These are phyloP conservation scores for Pelargonium citronellum DNA, from an alignment of 441 rosid species.

Conservation along the genomic window DNA sequence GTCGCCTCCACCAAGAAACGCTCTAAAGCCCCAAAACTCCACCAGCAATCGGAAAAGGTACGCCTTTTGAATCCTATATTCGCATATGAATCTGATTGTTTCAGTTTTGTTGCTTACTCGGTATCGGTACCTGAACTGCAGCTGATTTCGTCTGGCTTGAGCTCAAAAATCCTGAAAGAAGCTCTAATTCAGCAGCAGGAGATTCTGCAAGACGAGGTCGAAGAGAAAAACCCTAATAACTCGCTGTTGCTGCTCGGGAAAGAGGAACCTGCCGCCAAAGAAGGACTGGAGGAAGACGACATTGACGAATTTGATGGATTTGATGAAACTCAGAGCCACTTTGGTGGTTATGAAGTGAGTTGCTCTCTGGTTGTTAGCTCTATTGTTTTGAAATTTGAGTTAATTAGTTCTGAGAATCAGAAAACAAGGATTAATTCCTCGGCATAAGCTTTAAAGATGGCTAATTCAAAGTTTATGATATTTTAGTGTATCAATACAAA, in stretches of 20 bases:
- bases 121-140: conserved; percentile 15
- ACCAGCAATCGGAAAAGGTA: conserved; percentile 54
- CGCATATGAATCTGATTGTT: neutral
- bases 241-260: conserved; percentile 35
- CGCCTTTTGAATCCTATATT: neutral
- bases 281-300: conserved; percentile 52
- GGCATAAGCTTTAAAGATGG: neutral
- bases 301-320: conserved; percentile 62
- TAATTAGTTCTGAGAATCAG: too few relatives aligned
- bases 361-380: neutral
- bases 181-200: conserved; percentile 80
- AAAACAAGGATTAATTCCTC: neutral
- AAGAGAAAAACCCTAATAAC: conserved; percentile 28
- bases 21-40: conserved; percentile 53
- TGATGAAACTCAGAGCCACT: conserved; percentile 52
- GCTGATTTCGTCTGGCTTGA: conserved; percentile 62
- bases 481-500: neutral
- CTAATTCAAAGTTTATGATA: neutral
- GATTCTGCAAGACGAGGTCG: conserved; percentile 49
- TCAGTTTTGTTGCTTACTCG: conserved; percentile 1
- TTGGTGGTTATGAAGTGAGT: conserved; percentile 49
- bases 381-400: neutral
- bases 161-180: conserved; percentile 75
- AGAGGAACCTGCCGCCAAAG: conserved; percentile 16
- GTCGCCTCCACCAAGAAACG: conserved; percentile 48